A percentile compares a stretch with the other conserved stretches of the same genome.
Evolutionary conservation across 192 early-diverging fungal species (phyloP).

Genomic region (Entomortierella parvispora): DNA sequence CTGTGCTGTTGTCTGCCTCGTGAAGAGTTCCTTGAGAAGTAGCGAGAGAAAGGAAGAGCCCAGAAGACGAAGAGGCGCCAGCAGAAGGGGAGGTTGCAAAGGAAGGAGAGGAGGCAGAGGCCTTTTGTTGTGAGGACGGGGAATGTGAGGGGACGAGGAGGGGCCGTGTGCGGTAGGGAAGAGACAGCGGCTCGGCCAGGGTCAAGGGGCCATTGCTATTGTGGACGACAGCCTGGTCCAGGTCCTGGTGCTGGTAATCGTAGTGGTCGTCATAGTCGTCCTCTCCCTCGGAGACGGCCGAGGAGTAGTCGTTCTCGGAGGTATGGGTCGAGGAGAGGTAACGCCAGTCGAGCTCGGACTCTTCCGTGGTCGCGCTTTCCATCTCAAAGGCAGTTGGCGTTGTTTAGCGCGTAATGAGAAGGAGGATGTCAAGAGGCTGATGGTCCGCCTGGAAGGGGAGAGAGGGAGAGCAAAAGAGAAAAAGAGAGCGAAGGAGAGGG

Average conservation of each 20-base stretch:
- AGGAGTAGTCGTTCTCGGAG: constrained; percentile 24
- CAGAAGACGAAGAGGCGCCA: constrained; percentile 10
- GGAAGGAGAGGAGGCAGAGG: neutral
- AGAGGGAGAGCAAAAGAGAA: neutral
- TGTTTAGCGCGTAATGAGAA: neutral
- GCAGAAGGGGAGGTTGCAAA: neutral
- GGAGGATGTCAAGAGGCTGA: neutral
- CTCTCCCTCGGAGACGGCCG: constrained; percentile 6
- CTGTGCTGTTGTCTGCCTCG: constrained; percentile 40
- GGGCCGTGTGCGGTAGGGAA: neutral
- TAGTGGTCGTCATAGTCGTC: constrained; percentile 1
- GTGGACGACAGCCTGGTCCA: neutral
- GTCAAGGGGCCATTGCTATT: no score
- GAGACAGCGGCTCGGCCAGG: no score
- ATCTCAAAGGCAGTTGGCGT: neutral
- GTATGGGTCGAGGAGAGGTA: constrained; percentile 37
- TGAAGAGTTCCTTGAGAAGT: neutral
- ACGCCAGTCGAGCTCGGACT: constrained; percentile 40
- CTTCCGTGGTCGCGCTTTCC: constrained; percentile 6
- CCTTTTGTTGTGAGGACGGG: neutral
- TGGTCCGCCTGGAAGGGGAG: neutral
- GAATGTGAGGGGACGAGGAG: constrained; percentile 7
- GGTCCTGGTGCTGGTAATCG: neutral
- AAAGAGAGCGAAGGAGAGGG: neutral
- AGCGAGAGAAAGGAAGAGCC: neutral